Evolutionary conservation across 2,329 filamentous ascomycete species (phyloP), one percentile per base, ranked within the genome.

Genomic region (Penicillium sp.): DNA sequence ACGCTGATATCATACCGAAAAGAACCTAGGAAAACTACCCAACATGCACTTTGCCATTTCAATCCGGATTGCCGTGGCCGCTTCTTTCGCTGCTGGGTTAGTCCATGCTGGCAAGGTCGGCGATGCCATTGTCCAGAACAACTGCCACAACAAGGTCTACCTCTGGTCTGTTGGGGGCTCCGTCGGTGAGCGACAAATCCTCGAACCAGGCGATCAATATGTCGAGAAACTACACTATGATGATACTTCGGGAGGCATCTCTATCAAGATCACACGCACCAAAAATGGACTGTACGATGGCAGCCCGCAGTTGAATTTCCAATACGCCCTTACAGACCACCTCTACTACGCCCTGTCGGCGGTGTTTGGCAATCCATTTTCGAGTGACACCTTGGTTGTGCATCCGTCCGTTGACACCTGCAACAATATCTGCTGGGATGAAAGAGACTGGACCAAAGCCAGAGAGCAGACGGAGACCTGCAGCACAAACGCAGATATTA

Each of bases 311-410:
- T 66, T 68, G 37, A 67, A 65, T 52, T 73, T 66, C 52, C 68
- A 71, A 35, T 73, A 73, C 56, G 68, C 65, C 29, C 59, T 73
- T 43, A 63, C 67, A 45, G 60, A 63, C 36, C 59, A 61, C 37
- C 57, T 71, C 48, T 71, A 66, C 56, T 74, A 74, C 47, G 71
- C 73, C 45, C 56, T 75, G 47, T 69, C 65, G 4, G 66, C 70
- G 58, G 70, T 74, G 46, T 69, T 69, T 42, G 71, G 71, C 3
- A 66, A 71, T 47, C 61, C 71, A 8, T 74, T 74, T 55, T 57
- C 58, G 1, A 64, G 66, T 4, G 49, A 53, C 6, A 37, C 54
- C 0, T 43, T 69, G 9, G 46, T 45, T 1, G 56, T 69, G 7
- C 49, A 54, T 11, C 58, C 63, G 6, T 58, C 52, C 5, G 54